phyloP scores from a whole-genome alignment of 2,329 filamentous ascomycete genomes.

The Myriosclerotinia duriaeana region DNA sequence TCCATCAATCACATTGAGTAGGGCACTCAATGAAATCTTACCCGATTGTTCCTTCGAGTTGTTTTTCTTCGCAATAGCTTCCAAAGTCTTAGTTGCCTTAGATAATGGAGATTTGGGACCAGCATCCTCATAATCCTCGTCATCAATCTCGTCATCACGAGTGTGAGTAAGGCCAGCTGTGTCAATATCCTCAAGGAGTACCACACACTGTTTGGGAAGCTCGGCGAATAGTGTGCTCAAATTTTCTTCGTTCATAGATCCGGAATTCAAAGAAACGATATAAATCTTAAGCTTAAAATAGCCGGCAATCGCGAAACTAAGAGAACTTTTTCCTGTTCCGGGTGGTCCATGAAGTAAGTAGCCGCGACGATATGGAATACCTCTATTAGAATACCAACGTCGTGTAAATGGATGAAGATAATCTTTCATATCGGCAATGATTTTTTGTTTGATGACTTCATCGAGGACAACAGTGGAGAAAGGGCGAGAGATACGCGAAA shows the following conservation, averaged over 20 bases:
- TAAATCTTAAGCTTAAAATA: constrained; percentile 71
- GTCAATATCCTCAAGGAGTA: constrained; percentile 76
- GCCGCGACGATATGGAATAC: constrained; percentile 81
- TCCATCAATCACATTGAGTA: constrained; percentile 69
- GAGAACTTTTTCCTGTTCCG: constrained; percentile 74
- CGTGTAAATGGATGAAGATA: constrained; percentile 62
- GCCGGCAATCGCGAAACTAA: constrained; percentile 69
- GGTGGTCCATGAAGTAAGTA: constrained; percentile 81
- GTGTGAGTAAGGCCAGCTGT: constrained; percentile 65
- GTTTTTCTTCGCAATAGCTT: constrained; percentile 44
- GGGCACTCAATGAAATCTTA: constrained; percentile 57
- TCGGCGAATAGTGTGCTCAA: constrained; percentile 63
- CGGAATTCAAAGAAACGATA: constrained; percentile 58
- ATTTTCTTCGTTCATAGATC: constrained; percentile 62
- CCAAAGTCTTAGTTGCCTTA: not conserved
- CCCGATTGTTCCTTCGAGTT: constrained; percentile 24
- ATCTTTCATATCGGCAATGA: constrained; percentile 61
- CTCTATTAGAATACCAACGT: constrained; percentile 80
- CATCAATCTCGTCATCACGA: constrained; percentile 30
- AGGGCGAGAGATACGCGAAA: constrained; percentile 59
- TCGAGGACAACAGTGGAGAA: constrained; percentile 66
- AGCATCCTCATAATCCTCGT: constrained; percentile 18
- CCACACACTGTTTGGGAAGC: constrained; percentile 68
- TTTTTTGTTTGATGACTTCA: constrained; percentile 57
- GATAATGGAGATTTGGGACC: not conserved